Conservation (phyloP, 768 basidiomycete species). For the Boletellus ananas region DNA sequence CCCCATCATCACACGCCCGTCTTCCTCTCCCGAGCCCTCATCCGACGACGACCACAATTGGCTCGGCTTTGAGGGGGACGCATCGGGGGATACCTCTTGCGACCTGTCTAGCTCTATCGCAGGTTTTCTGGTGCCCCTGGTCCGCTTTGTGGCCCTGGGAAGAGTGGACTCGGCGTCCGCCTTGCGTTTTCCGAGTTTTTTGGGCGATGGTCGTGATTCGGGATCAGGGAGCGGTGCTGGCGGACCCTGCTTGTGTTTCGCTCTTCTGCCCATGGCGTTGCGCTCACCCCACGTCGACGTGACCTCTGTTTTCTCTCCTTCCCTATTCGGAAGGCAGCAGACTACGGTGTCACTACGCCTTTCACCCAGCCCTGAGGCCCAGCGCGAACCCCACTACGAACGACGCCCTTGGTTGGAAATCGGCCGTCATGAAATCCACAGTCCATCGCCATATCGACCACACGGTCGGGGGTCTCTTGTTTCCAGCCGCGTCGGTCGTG, state of each 20-base stretch:
- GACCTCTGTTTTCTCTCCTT: constrained; percentile 22
- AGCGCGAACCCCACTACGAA: constrained; percentile 82
- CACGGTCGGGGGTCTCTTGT: constrained; percentile 58
- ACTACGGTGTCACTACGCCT: not conserved
- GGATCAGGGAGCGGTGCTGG: constrained; percentile 54
- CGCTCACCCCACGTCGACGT: not conserved
- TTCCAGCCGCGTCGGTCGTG: constrained; percentile 53
- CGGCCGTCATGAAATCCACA: constrained; percentile 81
- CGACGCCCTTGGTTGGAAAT: constrained; percentile 87
- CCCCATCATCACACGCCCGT: constrained; percentile 61
- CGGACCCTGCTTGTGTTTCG: constrained; percentile 78
- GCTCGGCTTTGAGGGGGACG: constrained; percentile 13
- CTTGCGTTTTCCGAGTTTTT: constrained; percentile 74
- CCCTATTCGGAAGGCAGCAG: constrained; percentile 19
- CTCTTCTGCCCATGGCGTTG: constrained; percentile 72
- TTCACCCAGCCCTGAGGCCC: constrained; percentile 77
- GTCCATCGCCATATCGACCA: constrained; percentile 62
- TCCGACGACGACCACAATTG: constrained; percentile 38
- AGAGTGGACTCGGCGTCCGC: constrained; percentile 39
- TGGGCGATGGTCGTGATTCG: constrained; percentile 37
- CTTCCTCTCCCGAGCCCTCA: constrained; percentile 44
- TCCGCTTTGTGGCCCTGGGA: constrained; percentile 35
- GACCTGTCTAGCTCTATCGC: constrained; percentile 18
- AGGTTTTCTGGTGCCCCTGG: constrained; percentile 28
- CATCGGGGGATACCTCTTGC: constrained; percentile 48